Evolutionary conservation across 2,329 filamentous ascomycete species (phyloP), one percentile per base, ranked within the genome.

Genomic region (Phaeosphaeria sp.): DNA sequence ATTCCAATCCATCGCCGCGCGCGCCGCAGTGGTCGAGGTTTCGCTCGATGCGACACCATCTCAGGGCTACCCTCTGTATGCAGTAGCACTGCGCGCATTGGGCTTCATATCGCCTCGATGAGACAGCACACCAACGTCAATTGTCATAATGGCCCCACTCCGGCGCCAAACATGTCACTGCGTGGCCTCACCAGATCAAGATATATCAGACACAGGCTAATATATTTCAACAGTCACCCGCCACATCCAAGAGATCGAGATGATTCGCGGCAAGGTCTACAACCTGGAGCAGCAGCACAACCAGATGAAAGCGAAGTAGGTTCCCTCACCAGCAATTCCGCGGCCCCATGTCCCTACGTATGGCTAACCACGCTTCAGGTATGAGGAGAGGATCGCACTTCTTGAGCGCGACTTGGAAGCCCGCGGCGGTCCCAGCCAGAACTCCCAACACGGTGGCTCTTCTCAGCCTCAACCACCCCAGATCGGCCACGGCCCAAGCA

Each of bases 211-310:
- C 47, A 50, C n/a, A 47, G 17, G 47, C 55, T 57, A 41, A 57
- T 50, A 17, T 11, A 10, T 25, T 1, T 43, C 25, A 69, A 66
- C 77, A 97, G 95, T 98, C 74, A 89, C 91, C 57, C 87, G 89
- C 50, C 95, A 99, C 77, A 90, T 97, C 64, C 90, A 94, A 72
- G 95, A 99, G 80, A 95, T 98, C 85, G 92, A 97, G 76, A 86
- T 97, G 72, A 92, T 99, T 50, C 86, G 93, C 63, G 90, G 93
- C 75, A 97, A 97, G 79, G 92, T 99, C 59, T 97, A 92, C 73
- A 87, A 91, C 69, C 88, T 99, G 77, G 95, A 99, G 78, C 93
- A 96, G 76, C 87, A 89, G 49, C 95, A 98, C 73, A 85, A 94
- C 71, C 87, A 87, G 52, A 88, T 97, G 73, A 98, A 98, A 83